Evolutionary conservation across 1,284 basidiomycete species (phyloP), one percentile per base, ranked within the genome.

Genomic region (Microbotryum silenes-acaulis): DNA sequence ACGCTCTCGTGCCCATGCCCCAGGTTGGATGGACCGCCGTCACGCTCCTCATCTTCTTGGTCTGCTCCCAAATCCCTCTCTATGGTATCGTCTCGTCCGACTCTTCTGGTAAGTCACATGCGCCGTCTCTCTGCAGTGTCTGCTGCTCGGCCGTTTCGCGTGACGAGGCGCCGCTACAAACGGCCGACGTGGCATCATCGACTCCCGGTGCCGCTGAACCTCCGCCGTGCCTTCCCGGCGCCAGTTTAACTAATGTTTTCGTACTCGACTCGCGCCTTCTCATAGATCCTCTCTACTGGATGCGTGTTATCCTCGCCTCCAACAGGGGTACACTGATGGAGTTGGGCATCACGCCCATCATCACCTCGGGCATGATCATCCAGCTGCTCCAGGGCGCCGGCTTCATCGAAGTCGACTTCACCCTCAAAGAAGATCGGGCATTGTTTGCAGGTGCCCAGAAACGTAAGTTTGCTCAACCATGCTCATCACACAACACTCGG

Each of bases 341-440:
- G 79, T 85, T 98, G 64, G 94, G 96, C 72, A 97, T 97, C 73
- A 93, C 87, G 52, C 94, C 96, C 61, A 96, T 97, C 75, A 86
- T 98, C 74, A 98, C 94, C 16, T 89, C 86, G 51, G 94, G 94
- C 72, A 98, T 97, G 94, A 97, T 97, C 79, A 97, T 98, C 90
- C 94, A 98, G 78, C 85, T 98, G 55, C 83, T 98, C 66, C 93
- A 94, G 21, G 94, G 94, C 64, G 94, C 96, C 56, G 97, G 93
- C 78, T 81, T 98, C 72, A 89, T 98, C 74, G 94, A 98, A 68
- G 90, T 98, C 71, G 94, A 98, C 79, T 97, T 97, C 75, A 86
- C 85, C 67, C 79, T 98, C 74, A 96, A 97, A 82, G 94, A 98
- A 77, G 94, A 98, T 77, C 82, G 94, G 57, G 92, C 91, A 23